phyloP scores from a whole-genome alignment of 2,329 filamentous ascomycete species.

The Scleromitrula shiraiana region DNA sequence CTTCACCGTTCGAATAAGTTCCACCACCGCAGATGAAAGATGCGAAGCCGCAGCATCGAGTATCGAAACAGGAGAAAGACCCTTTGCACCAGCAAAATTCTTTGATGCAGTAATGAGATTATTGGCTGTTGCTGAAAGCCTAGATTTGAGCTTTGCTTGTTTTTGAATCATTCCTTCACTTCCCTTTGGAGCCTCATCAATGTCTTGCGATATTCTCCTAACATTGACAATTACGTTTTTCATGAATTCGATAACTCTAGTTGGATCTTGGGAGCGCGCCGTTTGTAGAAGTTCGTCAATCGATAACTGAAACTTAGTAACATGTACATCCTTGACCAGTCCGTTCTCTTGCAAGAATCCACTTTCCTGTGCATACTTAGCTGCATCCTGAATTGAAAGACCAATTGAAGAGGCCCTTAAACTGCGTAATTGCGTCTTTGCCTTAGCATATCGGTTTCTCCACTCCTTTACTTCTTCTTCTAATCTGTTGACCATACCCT shows the following conservation, averaged over 20 bases:
- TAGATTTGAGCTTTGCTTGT: conserved; percentile 64
- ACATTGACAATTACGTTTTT: conserved; percentile 78
- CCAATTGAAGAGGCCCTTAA: conserved; percentile 76
- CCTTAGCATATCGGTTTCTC: conserved; percentile 80
- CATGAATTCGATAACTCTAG: conserved; percentile 74
- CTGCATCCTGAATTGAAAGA: conserved; percentile 61
- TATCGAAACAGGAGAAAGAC: conserved; percentile 85
- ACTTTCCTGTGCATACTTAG: conserved; percentile 55
- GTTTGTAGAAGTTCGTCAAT: conserved; percentile 82
- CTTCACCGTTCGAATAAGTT: conserved; percentile 76
- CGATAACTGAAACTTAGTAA: conserved; percentile 90
- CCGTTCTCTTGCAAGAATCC: conserved; percentile 65
- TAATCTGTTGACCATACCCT: conserved; percentile 64
- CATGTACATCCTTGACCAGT: conserved; percentile 79
- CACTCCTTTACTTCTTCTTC: conserved; percentile 82
- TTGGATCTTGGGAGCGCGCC: conserved; percentile 65
- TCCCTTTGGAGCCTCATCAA: conserved; percentile 50
- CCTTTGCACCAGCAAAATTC: conserved; percentile 75
- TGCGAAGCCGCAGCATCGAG: conserved; percentile 91
- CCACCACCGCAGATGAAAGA: conserved; percentile 75
- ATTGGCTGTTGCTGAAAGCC: conserved; percentile 89
- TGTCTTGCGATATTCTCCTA: conserved; percentile 74
- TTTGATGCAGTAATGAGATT: conserved; percentile 91
- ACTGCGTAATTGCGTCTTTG: conserved; percentile 78
- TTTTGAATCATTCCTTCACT: conserved; percentile 46